phyloP scores from a whole-genome alignment of 345 rosid species.

The Moricandia arvensis region DNA sequence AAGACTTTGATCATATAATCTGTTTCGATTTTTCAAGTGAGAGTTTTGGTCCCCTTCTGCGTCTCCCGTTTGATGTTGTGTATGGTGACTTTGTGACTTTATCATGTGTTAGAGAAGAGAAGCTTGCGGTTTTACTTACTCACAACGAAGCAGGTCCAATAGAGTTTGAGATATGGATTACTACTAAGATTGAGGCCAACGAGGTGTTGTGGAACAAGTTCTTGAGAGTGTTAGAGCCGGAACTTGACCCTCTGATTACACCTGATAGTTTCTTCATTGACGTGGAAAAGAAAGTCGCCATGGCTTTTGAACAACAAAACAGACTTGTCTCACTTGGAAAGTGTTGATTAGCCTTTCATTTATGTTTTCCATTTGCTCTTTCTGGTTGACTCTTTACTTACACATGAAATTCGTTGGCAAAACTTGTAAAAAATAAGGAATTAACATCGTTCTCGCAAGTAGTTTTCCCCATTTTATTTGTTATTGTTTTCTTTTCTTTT shows the following conservation, averaged over 20 bases:
- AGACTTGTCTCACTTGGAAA: background rate
- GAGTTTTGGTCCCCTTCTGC: background rate
- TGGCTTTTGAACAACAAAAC: background rate
- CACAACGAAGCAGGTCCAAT: background rate
- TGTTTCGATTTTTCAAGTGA: background rate
- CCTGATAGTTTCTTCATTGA: background rate
- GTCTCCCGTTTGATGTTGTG: background rate
- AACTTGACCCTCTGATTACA: background rate
- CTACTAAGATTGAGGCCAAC: background rate
- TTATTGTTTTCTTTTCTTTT: too few species aligned
- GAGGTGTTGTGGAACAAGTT: background rate
- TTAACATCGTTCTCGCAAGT: too few species aligned
- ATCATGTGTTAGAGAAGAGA: background rate
- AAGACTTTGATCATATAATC: background rate
- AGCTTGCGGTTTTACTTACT: background rate
- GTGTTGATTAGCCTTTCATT: background rate
- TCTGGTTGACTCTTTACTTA: too few species aligned
- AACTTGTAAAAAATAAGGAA: too few species aligned
- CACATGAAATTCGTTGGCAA: too few species aligned
- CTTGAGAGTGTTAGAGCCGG: background rate
- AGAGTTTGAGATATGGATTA: background rate
- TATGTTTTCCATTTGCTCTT: too few species aligned
- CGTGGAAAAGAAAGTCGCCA: background rate
- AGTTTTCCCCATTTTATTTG: too few species aligned
- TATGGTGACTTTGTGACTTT: background rate